phyloP scores from a whole-genome alignment of 495 filamentous ascomycete species.

The Chlorociboria aeruginascens region DNA sequence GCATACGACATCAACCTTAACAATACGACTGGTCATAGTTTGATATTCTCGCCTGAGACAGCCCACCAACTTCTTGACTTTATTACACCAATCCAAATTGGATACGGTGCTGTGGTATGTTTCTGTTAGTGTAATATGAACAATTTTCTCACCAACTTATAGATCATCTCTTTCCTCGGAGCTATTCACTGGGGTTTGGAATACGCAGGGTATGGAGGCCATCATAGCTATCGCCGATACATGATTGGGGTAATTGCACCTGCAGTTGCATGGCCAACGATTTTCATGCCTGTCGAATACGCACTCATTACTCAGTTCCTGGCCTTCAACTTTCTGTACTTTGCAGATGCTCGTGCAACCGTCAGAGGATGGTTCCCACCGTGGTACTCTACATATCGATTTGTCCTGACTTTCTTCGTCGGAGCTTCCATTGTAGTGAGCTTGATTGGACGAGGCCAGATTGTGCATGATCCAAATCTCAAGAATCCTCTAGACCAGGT shows the following conservation, averaged over 20 bases:
- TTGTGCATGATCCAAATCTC: slow-evolving; percentile 36
- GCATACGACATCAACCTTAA: slow-evolving; percentile 65
- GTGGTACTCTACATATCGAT: slow-evolving; percentile 93
- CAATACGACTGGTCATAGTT: slow-evolving; percentile 40
- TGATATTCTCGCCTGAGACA: slow-evolving; percentile 45
- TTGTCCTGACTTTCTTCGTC: slow-evolving; percentile 89
- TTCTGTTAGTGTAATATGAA: neutral
- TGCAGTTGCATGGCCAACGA: slow-evolving; percentile 84
- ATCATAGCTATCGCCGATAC: slow-evolving; percentile 65
- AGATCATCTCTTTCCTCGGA: slow-evolving; percentile 93
- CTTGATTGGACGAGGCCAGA: slow-evolving; percentile 76
- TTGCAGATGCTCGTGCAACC: slow-evolving; percentile 68
- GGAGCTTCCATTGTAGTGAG: slow-evolving; percentile 77
- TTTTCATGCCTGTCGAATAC: slow-evolving; percentile 75
- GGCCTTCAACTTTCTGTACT: slow-evolving; percentile 82
- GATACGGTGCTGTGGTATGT: slow-evolving; percentile 82
- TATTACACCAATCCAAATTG: slow-evolving; percentile 84
- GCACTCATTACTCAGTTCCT: slow-evolving; percentile 85
- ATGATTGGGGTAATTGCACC: slow-evolving; percentile 73
- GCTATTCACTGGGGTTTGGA: slow-evolving; percentile 93
- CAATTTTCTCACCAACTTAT: slow-evolving; percentile 1
- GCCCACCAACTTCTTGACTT: slow-evolving; percentile 65
- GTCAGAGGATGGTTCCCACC: slow-evolving; percentile 69
- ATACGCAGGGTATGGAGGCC: slow-evolving; percentile 63
- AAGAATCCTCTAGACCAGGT: slow-evolving; percentile 50